A percentile compares a stretch with the other conserved stretches of the same genome.
These are phyloP conservation scores for Fusarium sp. DNA, from an alignment of 2,329 filamentous ascomycete species.

Conservation along the genomic window DNA sequence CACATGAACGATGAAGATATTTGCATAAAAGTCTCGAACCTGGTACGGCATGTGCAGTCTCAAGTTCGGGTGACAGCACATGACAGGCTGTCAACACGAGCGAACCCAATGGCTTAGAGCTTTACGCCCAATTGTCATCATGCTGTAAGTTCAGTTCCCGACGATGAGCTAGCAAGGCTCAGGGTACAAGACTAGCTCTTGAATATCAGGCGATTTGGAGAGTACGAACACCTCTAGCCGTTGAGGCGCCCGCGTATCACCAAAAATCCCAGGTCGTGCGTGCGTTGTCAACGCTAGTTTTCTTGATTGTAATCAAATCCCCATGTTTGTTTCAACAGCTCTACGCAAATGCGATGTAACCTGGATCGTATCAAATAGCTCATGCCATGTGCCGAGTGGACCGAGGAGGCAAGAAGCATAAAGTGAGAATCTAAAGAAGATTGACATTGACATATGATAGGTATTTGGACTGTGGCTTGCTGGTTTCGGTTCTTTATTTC, in stretches of 20 bases:
- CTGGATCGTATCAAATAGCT: constrained; percentile 16
- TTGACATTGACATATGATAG: neutral
- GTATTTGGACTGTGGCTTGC: constrained; percentile 11
- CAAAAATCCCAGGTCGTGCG: constrained; percentile 17
- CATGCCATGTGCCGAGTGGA: constrained; percentile 6
- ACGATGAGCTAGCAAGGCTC: constrained; percentile 23
- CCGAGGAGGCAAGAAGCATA: constrained; percentile 17
- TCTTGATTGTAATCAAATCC: constrained; percentile 16
- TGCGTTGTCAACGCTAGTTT: constrained; percentile 27
- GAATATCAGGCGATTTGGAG: constrained; percentile 9
- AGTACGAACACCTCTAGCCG: constrained; percentile 27
- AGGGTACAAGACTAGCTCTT: constrained; percentile 28
- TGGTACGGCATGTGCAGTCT: neutral
- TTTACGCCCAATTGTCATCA: constrained; percentile 9
- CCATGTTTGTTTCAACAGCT: constrained; percentile 24
- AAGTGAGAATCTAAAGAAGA: constrained; percentile 1
- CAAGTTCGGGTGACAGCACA: neutral
- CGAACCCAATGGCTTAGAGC: neutral
- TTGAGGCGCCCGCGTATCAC: constrained; percentile 30
- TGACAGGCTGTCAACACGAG: constrained; percentile 2
- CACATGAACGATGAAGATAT: neutral
- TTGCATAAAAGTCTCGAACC: neutral
- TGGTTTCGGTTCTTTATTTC: constrained; percentile 15
- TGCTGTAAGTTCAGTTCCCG: neutral
- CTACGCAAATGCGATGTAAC: constrained; percentile 34